Percentiles rank a stretch among this genome's conserved stretches.
Conservation (phyloP, 495 filamentous ascomycete genomes). For the Xylaria cubensis region DNA sequence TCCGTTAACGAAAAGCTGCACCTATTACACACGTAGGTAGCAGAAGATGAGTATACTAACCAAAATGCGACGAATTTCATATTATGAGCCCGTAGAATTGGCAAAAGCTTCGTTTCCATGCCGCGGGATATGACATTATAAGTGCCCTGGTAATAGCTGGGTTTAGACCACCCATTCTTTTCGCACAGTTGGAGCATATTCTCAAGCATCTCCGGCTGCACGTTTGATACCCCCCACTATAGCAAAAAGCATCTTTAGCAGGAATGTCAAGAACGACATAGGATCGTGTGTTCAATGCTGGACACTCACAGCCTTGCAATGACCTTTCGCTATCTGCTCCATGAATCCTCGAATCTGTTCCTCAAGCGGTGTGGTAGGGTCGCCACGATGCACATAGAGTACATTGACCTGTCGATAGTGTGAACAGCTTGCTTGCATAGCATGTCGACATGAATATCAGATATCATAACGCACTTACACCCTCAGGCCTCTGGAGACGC, state of each 20-base stretch:
- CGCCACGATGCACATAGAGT: conserved; percentile 45
- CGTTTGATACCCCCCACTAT: conserved; percentile 52
- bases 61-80: conserved; percentile 59
- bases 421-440: not conserved
- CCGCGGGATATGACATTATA: conserved; percentile 51
- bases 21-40: not conserved
- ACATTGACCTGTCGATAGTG: conserved; percentile 37
- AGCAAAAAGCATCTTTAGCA: not conserved
- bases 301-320: conserved; percentile 35
- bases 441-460: not conserved
- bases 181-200: conserved; percentile 48
- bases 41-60: conserved; percentile 23
- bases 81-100: conserved; percentile 54
- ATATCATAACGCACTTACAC: not conserved
- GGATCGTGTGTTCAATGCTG: not conserved
- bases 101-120: conserved; percentile 46
- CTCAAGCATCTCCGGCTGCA: conserved; percentile 38
- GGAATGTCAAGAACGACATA: not conserved
- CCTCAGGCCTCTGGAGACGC: conserved; percentile 28
- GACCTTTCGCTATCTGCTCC: conserved; percentile 36
- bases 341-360: conserved; percentile 43
- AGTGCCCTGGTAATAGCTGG: conserved; percentile 50
- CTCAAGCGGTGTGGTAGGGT: conserved; percentile 43
- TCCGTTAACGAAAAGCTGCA: conserved; percentile 7
- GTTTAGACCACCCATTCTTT: conserved; percentile 47